Evolutionary conservation across 441 rosid species (phyloP), one percentile per base, ranked within the genome.

Genomic region (Brassica hybrid): DNA sequence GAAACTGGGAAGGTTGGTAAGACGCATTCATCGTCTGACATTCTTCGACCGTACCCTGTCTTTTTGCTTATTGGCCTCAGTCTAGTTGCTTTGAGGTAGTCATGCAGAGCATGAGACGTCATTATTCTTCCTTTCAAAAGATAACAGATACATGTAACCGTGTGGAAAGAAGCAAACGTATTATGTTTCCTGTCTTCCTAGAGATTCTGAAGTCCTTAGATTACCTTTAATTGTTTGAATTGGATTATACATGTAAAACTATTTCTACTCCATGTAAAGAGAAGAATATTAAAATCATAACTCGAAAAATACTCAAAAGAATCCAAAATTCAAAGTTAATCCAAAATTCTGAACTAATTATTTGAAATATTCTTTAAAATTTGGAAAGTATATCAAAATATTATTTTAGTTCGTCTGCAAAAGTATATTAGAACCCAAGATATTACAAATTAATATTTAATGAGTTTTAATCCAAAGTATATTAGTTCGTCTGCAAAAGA

Each of bases 11-110:
- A 19, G 61, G 27, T 57, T 57, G 61, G 4, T 0, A 57, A 18
- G 61, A 3, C 61, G 4, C 61, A 18, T 9, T 57, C 61, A 13
- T 57, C 61, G 61, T 57, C 61, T 19, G 61, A 57, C 13, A 57
- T 57, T 19, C 61, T 57, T 57, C 61, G 61, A 57, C 27, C 61
- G 25, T 19, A 57, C 61, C 61, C 61, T 57, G 61, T 57, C 27
- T 18, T 57, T n/a, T 57, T 57, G 27, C 61, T 57, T 57, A 2
- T 57, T 18, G 27, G 27, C 2, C 61, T 57, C n/a, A 9, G 61
- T 57, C 61, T 18, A 57, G 0, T 1, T 17, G 23, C 59, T 17
- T 8, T 54, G 21, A 54, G 23, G 21, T 12, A 54, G 6, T 52
- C 19, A 2, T 52, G 9, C 19, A 6, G 9, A 6, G 14, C 56